Conservation (phyloP, 352 stramenopile species). For the Phytopythium mirpurense region DNA sequence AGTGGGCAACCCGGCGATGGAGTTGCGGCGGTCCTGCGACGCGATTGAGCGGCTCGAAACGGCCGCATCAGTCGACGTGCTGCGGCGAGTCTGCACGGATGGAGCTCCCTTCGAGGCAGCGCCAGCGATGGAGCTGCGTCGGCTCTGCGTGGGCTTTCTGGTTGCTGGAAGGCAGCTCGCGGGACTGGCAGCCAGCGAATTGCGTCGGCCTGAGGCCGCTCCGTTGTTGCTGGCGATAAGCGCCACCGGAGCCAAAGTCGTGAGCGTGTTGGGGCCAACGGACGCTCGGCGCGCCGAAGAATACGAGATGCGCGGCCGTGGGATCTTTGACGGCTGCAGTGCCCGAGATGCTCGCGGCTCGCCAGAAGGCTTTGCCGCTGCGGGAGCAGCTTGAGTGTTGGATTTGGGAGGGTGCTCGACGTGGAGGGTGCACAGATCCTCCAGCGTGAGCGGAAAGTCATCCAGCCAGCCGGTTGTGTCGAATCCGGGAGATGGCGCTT, state of each 20-base stretch:
- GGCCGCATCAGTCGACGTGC: background rate
- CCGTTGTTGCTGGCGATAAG: background rate
- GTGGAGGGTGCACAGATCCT: slow-evolving; percentile 1
- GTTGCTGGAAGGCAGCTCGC: background rate
- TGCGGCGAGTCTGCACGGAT: background rate
- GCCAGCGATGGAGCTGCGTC: background rate
- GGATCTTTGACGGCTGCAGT: slow-evolving; percentile 1
- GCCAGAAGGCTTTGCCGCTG: background rate
- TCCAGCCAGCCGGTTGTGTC: background rate
- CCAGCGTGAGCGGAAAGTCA: slow-evolving; percentile 4
- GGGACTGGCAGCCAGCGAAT: background rate
- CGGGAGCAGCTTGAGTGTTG: background rate
- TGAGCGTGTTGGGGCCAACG: background rate
- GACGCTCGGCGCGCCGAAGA: background rate
- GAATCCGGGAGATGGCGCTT: background rate
- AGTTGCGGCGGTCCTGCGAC: background rate
- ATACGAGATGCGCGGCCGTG: background rate
- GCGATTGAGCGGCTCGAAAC: no score
- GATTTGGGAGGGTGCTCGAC: background rate
- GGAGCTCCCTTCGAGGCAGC: background rate
- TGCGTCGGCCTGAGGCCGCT: background rate
- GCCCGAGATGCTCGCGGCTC: background rate
- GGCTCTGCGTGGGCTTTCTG: background rate
- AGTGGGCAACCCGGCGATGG: background rate
- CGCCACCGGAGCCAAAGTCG: background rate